These are phyloP conservation scores for Chrysanthemum lavandulifolium DNA, from an alignment of 129 eudicot species.

Conservation along the genomic window DNA sequence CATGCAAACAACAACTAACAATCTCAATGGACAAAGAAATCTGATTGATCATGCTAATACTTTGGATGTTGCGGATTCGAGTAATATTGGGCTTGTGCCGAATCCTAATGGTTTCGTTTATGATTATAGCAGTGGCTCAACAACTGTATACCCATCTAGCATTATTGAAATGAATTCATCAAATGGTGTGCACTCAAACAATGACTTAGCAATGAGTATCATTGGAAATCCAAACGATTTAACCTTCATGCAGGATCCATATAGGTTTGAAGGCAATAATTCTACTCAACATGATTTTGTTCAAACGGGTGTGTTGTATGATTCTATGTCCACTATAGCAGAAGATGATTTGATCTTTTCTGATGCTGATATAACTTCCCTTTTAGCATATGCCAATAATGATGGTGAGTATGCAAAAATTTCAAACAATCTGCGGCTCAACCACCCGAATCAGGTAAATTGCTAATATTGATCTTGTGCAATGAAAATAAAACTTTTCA, in stretches of 20 bases:
- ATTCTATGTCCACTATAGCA: neutral
- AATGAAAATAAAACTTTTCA: neutral
- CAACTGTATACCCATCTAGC: neutral
- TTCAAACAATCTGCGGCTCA: constrained; percentile 9
- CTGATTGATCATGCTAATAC: neutral
- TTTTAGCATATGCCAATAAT: constrained; percentile 12
- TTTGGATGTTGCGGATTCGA: constrained; percentile 4
- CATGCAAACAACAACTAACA: constrained; percentile 4
- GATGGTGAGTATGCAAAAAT: neutral
- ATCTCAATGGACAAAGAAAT: constrained; percentile 18
- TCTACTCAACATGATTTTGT: constrained; percentile 5
- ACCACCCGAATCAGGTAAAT: constrained; percentile 8
- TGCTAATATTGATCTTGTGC: neutral
- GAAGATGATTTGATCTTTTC: constrained; percentile 18
- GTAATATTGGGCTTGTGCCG: neutral
- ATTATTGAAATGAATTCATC: constrained; percentile 14
- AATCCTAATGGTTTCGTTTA: constrained; percentile 15
- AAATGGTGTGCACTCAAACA: neutral
- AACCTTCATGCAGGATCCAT: neutral
- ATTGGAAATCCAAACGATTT: neutral
- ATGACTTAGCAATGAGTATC: constrained; percentile 5
- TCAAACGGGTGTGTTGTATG: constrained; percentile 6
- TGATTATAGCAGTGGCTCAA: constrained; percentile 14
- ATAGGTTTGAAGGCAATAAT: neutral
- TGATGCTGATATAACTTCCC: constrained; percentile 19